Conservation (phyloP, 352 stramenopile genomes). For the Thraustochytrium sp. region DNA sequence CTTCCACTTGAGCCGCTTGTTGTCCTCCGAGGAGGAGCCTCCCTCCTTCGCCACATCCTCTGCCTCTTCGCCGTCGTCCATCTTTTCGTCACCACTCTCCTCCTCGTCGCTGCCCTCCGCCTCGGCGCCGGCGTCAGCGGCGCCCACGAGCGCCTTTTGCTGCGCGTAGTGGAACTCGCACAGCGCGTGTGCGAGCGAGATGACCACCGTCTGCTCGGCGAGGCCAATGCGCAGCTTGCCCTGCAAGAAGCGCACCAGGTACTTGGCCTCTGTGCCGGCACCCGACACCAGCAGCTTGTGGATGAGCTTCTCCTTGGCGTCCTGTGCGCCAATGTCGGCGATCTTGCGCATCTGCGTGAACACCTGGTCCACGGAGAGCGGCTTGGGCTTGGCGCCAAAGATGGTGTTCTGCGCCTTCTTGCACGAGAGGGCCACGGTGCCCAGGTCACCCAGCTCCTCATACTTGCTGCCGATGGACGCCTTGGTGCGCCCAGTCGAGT, state of each 20-base stretch:
- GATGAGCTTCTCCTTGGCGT: constrained; percentile 94
- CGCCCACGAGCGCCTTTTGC: constrained; percentile 54
- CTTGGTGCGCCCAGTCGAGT: constrained; percentile 79
- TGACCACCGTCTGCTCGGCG: constrained; percentile 92
- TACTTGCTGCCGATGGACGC: constrained; percentile 92
- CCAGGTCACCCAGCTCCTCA: constrained; percentile 91
- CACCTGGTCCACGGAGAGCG: constrained; percentile 74
- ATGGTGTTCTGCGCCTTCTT: constrained; percentile 89
- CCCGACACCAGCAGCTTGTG: constrained; percentile 86
- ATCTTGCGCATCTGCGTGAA: constrained; percentile 76
- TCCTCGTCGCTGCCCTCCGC: neutral
- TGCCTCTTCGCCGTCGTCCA: neutral
- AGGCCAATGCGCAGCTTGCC: constrained; percentile 97
- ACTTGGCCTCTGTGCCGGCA: constrained; percentile 79
- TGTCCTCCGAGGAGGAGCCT: neutral
- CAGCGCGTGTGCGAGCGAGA: constrained; percentile 91
- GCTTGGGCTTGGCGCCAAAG: constrained; percentile 70
- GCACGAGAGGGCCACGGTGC: constrained; percentile 85
- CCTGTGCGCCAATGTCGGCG: constrained; percentile 82
- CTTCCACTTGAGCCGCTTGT: neutral
- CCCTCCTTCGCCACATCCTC: neutral
- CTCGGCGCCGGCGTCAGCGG: neutral
- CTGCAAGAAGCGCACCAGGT: constrained; percentile 95
- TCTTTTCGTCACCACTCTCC: neutral
- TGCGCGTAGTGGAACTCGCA: constrained; percentile 60